These are phyloP conservation scores for Cytidiella melzeri DNA, from an alignment of 768 basidiomycete genomes.

Conservation along the genomic window DNA sequence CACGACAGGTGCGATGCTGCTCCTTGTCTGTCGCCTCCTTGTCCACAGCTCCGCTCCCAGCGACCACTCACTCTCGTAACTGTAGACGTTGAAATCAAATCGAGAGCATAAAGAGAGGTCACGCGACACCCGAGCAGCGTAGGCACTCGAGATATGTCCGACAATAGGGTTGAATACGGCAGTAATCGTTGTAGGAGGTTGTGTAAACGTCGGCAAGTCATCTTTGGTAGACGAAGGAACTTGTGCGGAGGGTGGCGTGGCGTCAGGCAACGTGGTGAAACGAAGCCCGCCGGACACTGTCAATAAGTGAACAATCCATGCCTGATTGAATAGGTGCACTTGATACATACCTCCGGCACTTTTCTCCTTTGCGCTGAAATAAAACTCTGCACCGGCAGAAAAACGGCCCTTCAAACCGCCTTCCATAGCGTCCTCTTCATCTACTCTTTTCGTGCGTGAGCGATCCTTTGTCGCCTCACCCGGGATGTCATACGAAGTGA, in stretches of 20 bases:
- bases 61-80: slow-evolving; percentile 94
- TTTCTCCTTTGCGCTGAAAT: slow-evolving; percentile 87
- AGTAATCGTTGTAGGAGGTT: slow-evolving; percentile 92
- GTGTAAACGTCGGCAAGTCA: slow-evolving; percentile 34
- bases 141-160: slow-evolving; percentile 88
- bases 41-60: slow-evolving; percentile 98
- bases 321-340: background rate
- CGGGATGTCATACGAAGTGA: slow-evolving; percentile 28
- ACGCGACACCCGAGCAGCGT: slow-evolving; percentile 80
- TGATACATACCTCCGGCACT: slow-evolving; percentile 79
- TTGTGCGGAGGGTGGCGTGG: slow-evolving; percentile 61
- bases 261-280: slow-evolving; percentile 89
- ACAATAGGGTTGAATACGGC: slow-evolving; percentile 95
- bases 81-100: slow-evolving; percentile 96
- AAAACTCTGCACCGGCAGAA: slow-evolving; percentile 89
- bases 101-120: slow-evolving; percentile 84
- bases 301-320: background rate
- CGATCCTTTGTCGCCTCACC: slow-evolving; percentile 25
- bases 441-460: slow-evolving; percentile 64
- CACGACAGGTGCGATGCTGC: slow-evolving; percentile 18
- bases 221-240: slow-evolving; percentile 29
- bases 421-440: slow-evolving; percentile 91
- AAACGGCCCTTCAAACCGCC: slow-evolving; percentile 88
- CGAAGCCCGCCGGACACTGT: slow-evolving; percentile 88
- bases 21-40: slow-evolving; percentile 42